Percentiles rank a stretch among this genome's conserved stretches.
These are phyloP conservation scores for Russula earlei DNA, from an alignment of 768 basidiomycete genomes.

Conservation along the genomic window DNA sequence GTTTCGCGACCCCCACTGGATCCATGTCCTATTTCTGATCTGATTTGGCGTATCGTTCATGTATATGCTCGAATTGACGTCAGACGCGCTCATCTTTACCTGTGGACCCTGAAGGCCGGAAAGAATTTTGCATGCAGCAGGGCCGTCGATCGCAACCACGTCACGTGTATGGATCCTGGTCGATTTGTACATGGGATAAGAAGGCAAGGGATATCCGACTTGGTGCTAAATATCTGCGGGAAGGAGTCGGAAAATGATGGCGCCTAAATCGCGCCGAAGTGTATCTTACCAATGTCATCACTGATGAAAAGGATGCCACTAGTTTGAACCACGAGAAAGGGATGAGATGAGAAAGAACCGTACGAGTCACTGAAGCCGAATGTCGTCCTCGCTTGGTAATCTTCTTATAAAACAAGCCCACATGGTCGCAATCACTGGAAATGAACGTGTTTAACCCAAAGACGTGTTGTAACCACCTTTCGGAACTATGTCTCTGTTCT, in stretches of 20 bases:
- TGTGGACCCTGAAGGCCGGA: slow-evolving; percentile 97
- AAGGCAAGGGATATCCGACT: slow-evolving; percentile 75
- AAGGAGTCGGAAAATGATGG: slow-evolving; percentile 98
- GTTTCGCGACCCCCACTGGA: slow-evolving; percentile 94
- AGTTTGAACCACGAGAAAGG: not conserved
- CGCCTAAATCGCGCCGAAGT: slow-evolving; percentile 93
- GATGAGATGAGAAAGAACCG: slow-evolving; percentile 26
- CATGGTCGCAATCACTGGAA: slow-evolving; percentile 84
- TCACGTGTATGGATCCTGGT: slow-evolving; percentile 96
- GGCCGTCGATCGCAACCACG: slow-evolving; percentile 87
- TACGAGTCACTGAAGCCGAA: slow-evolving; percentile 97
- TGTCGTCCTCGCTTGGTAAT: slow-evolving; percentile 89
- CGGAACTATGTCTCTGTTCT: not conserved
- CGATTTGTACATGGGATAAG: slow-evolving; percentile 98
- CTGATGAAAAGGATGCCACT: slow-evolving; percentile 32
- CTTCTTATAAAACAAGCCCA: slow-evolving; percentile 91
- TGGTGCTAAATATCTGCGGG: slow-evolving; percentile 89
- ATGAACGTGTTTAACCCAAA: slow-evolving; percentile 97
- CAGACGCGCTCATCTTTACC: slow-evolving; percentile 98
- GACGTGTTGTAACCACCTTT: slow-evolving; percentile 92
- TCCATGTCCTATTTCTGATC: slow-evolving; percentile 97
- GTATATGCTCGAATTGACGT: slow-evolving; percentile 86
- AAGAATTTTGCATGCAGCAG: slow-evolving; percentile 96
- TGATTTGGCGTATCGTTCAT: slow-evolving; percentile 90
- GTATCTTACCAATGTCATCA: slow-evolving; percentile 96